Percentiles rank a stretch among this genome's conserved stretches.
Conservation (phyloP, 345 rosid species). For the Arabis hirsuta region DNA sequence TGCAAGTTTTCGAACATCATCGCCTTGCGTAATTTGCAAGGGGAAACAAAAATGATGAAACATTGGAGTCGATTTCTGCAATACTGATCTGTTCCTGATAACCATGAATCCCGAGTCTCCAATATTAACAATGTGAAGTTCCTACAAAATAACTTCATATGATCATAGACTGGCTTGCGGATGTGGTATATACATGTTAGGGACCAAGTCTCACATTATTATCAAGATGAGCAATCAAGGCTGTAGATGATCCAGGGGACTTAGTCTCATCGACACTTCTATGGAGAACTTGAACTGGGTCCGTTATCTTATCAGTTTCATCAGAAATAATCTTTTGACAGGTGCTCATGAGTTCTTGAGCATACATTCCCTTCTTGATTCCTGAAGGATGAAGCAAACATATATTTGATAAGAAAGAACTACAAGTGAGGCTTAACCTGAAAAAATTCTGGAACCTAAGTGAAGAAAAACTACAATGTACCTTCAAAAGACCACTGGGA, state of each 20-base stretch:
- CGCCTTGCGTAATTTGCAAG: constrained; percentile 55
- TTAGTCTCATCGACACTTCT: constrained; percentile 59
- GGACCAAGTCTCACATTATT: constrained; percentile 54
- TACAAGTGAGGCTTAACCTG: background rate
- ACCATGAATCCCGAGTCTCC: constrained; percentile 82
- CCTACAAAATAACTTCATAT: constrained; percentile 48
- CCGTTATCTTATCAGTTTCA: constrained; percentile 41
- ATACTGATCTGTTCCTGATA: constrained; percentile 57
- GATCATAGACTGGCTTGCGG: constrained; percentile 8
- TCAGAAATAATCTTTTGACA: constrained; percentile 56
- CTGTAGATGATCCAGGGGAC: constrained; percentile 66
- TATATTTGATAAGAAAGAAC: background rate
- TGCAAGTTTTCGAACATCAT: constrained; percentile 51
- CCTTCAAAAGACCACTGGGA: constrained; percentile 80
- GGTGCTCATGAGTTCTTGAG: constrained; percentile 59
- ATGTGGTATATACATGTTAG: constrained; percentile 16
- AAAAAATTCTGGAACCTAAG: background rate
- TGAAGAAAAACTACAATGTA: constrained; percentile 27
- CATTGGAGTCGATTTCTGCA: constrained; percentile 65
- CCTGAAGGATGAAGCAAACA: constrained; percentile 51
- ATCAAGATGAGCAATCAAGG: constrained; percentile 67
- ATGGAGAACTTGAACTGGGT: constrained; percentile 57
- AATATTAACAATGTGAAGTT: constrained; percentile 66
- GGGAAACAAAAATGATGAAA: constrained; percentile 73
- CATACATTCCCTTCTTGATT: constrained; percentile 50